Base-by-base conservation (phyloP, 129 eudicot genomes). In the Artemisia annua region DNA sequence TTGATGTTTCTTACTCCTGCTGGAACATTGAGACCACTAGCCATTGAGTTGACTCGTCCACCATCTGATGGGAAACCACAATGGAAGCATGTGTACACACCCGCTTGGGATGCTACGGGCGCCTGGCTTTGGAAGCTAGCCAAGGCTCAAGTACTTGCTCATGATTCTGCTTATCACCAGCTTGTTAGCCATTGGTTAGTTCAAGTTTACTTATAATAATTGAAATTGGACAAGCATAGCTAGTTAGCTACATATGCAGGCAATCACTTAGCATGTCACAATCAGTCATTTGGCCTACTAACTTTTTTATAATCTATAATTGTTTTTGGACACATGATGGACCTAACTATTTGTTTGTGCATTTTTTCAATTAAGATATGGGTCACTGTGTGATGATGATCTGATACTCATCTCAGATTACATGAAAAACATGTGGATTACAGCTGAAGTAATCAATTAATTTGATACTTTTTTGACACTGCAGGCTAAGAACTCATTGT, bases 401-500 rank as follows among this genome's bases (percentile, higher is more conserved):
- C 39, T 32, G 39, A 32, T 32, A 0, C 39, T 32, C 39, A 32
- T 32, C 39, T 32, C 39, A 5, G 39, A 32, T 32, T 32, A 32
- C 39, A 0, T 32, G 39, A 32, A 4, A 26, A 32, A 32, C 1
- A 32, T 32, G 1, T 32, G 7, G 6, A 32, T 32, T 32, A 32
- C 7, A 32, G 7, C 39, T 32, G 39, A 55, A 19, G 12, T 24
- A 32, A 55, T 22, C 16, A 64, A 16, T 19, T 66, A 53, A 9
- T 48, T 64, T 39, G 16, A 26, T 19, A 13, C 12, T 66, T 14
- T 69, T 44, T 16, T 3, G 5, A 46, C 1, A 55, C 71, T 76
- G 78, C 79, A 91, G 97, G 97, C 72, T 91, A 68, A 82, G 92
- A 72, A 91, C 97, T 63, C 97, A 91, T 70, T 86, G 92, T 79